Evolutionary conservation across 345 rosid genomes (phyloP).

Genomic region (Barbarea vulgaris): DNA sequence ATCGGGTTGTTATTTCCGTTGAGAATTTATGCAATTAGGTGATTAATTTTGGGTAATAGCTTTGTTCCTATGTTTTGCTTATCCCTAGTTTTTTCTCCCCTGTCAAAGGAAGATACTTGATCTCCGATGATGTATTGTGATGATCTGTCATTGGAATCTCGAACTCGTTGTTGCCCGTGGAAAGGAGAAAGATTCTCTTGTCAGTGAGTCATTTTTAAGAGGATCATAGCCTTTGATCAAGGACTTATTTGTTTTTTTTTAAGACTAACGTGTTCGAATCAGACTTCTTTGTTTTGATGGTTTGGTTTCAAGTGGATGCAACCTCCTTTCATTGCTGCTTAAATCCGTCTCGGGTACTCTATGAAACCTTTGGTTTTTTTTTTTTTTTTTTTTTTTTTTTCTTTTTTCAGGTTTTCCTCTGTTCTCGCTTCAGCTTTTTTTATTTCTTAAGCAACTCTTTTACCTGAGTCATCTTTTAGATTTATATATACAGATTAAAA

Average conservation of each 20-base stretch:
- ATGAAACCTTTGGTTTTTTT: constrained; percentile 28
- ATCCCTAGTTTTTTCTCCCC: constrained; percentile 4
- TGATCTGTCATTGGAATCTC: constrained; percentile 74
- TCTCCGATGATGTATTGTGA: constrained; percentile 85
- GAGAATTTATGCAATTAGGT: constrained; percentile 59
- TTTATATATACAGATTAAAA: too few relatives aligned
- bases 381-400: too few relatives aligned
- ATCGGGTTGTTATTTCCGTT: constrained; percentile 38
- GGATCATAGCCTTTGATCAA: background rate
- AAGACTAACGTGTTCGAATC: constrained; percentile 1
- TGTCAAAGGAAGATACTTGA: constrained; percentile 75
- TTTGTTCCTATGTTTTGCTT: background rate
- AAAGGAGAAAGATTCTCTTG: constrained; percentile 90
- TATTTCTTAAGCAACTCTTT: too few relatives aligned
- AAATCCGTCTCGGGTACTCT: constrained; percentile 66
- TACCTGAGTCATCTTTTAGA: too few relatives aligned
- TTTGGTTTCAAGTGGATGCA: constrained; percentile 69
- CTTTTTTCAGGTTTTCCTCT: too few relatives aligned
- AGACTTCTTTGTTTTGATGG: constrained; percentile 17
- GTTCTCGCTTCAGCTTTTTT: constrained; percentile 28
- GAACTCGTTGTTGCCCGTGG: constrained; percentile 77
- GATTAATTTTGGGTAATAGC: background rate
- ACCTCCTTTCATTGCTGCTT: constrained; percentile 76
- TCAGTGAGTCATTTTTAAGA: constrained; percentile 65
- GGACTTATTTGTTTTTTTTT: background rate